Base-by-base conservation (phyloP, 2,329 filamentous ascomycete species). In the Talaromyces sp. region DNA sequence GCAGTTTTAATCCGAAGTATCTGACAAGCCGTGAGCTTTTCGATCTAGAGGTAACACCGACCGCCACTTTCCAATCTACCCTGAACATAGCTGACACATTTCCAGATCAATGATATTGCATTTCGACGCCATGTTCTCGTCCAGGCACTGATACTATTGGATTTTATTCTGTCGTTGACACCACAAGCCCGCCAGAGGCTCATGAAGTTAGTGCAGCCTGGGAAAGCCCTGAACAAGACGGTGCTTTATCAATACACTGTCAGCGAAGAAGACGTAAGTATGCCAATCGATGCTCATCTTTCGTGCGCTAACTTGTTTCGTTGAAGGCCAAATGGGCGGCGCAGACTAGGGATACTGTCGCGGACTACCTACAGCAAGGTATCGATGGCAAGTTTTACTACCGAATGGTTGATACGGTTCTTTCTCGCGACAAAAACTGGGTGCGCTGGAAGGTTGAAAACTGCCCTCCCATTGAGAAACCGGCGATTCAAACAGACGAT, bases 361-460 rank as follows among this genome's bases (percentile, higher is more conserved):
- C 89, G 60, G 84, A 85, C 59, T 96, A 97, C 73, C 82, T 99
- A 58, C 88, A 89, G 69, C 82, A 87, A 65, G 89, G 89, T 19
- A 77, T 81, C 41, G 92, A 96, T 67, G 94, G 94, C 31, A 89
- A 90, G 63, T 96, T 96, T 73, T 99, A 97, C 73, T 89, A 91
- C 74, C 88, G 94, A 39, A 96, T 97, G 84, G 91, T 99, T 33
- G 93, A 97, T 71, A 97, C 92, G 11, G 93, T 99, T 33, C 83
- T 99, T 31, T 90, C 91, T 22, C 84, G 94, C 62, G 94, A 99
- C 73, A 97, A 97, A 78, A 97, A 97, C 70, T 99, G 95, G 95
- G 91, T 95, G 45, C 88, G 91, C 62, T 99, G 94, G 94, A 99
- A 99, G 76, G 87, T 93, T 60, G 91, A 97, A 71, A 90, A 87